These are phyloP conservation scores for Paracamarosporium sp. DNA, from an alignment of 2,329 filamentous ascomycete species.

Conservation along the genomic window DNA sequence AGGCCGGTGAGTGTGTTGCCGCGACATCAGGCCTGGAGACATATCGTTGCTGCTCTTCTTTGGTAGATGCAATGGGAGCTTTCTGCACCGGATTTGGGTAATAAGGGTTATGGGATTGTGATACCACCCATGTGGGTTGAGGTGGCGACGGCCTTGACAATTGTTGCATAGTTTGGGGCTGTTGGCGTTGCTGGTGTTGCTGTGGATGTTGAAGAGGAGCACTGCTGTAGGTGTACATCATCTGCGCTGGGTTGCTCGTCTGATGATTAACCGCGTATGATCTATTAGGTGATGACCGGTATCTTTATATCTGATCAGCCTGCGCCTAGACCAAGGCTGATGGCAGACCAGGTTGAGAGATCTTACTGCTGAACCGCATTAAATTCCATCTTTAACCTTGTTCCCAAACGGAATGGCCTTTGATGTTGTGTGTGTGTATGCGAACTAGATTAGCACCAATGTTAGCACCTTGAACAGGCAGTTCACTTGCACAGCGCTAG, in stretches of 20 bases:
- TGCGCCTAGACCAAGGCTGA: slow-evolving; percentile 8
- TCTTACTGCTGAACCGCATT: slow-evolving; percentile 51
- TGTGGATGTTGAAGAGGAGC: slow-evolving; percentile 34
- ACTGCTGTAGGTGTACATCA: slow-evolving; percentile 45
- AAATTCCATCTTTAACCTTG: slow-evolving; percentile 50
- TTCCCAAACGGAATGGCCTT: slow-evolving; percentile 33
- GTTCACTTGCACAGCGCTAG: slow-evolving; percentile 21
- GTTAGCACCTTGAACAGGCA: slow-evolving; percentile 36
- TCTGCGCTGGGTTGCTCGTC: slow-evolving; percentile 36
- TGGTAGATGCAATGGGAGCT: slow-evolving; percentile 24
- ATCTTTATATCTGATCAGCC: slow-evolving; percentile 42
- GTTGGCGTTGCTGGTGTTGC: slow-evolving; percentile 23
- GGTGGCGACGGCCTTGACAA: slow-evolving; percentile 41
- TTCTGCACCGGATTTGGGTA: slow-evolving; percentile 28
- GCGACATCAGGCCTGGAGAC: slow-evolving; percentile 30
- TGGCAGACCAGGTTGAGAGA: slow-evolving; percentile 9
- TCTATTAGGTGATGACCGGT: slow-evolving; percentile 44
- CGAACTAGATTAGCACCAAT: slow-evolving; percentile 21
- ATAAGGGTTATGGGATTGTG: slow-evolving; percentile 42
- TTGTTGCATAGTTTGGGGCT: slow-evolving; percentile 26
- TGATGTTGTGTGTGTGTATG: slow-evolving; percentile 28
- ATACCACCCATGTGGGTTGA: slow-evolving; percentile 42
- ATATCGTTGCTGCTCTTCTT: slow-evolving; percentile 35
- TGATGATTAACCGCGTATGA: slow-evolving; percentile 39
- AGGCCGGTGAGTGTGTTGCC: slow-evolving; percentile 30